Base-by-base conservation (phyloP, 805 yeast genomes). In the Suhomyces canberraensis region DNA sequence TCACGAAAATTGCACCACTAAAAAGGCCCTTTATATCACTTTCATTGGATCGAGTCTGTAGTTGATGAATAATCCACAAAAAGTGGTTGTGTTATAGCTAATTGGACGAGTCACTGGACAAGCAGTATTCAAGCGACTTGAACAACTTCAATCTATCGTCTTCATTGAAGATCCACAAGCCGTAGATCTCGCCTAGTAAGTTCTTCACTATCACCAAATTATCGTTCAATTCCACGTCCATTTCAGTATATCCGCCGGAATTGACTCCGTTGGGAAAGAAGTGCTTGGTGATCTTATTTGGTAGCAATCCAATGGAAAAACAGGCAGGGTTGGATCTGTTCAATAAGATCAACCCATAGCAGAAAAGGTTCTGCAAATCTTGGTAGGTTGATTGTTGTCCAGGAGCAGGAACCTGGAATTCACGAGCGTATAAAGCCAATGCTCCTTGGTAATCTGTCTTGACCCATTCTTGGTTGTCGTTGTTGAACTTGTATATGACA, bases 101-200 rank as follows among this genome's bases (percentile, higher is more conserved):
- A n/a, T n/a, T n/a, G n/a, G n/a, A 28, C 8, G 56, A 37, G 28
- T 65, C 67, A 29, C 56, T 62, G 30, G 57, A 60, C 40, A 69
- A 52, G 42, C 73, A 66, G 40, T 58, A 67, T 31, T 64, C 64
- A 9, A 69, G 47, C 31, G 64, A 55, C 48, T 79, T 76, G 48
- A 65, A 75, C 28, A 84, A 62, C 47, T 76, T 75, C 30, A 71
- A 72, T 56, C 91, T 68, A 50, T 84, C 90, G 6, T 71, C 76
- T 30, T 73, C 79, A 38, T 83, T 78, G 52, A 81, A 85, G 15
- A 84, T 71, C 93, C 93, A 85, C 32, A 85, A 62, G 1, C 95
- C 95, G 55, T 73, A 84, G 9, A 84, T 81, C 30, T 81, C 85
- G 16, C 84, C 88, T 34, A 75, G 63, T 34, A 81, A 62, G 50